Evolutionary conservation across 305 asterid species (phyloP), one percentile per base, ranked within the genome.

Genomic region (Withania somnifera): DNA sequence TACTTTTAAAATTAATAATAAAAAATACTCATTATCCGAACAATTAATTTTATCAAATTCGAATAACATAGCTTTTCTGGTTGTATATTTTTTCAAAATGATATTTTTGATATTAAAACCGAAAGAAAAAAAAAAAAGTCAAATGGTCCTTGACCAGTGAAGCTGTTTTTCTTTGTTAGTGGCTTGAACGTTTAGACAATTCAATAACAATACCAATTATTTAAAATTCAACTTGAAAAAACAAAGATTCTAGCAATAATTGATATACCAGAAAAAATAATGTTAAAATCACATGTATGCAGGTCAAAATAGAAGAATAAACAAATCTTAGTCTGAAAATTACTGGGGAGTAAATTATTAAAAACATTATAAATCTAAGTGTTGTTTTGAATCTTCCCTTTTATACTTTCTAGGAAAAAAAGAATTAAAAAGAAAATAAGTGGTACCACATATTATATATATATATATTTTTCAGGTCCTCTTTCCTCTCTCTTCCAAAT

Each of bases 401-500:
- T 82, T 47, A 36, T 2, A 8, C 28, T 19, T 51, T 51, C 22
- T 11, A 20, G 52, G 20, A 28, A 30, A 73, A 2, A 58, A 19
- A 52, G 0, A 34, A n/a, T 13, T 14, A 36, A 67, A 36, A 36
- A 26, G 0, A 19, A 34, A 82, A n/a, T n/a, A 52, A 71, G 19
- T 53, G 75, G 56, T 60, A 42, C 76, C 50, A 79, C 36, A 38
- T 15, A 45, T 68, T 19, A 11, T 19, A 20, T 5, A 1, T 66
- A 10, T 58, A 24, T 24, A 4, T 24, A 24, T 81, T 81, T 67
- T 30, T 20, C 56, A 52, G 24, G 80, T 24, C 42, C 19, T 36
- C 76, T 32, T 64, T 34, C 51, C 38, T 80, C 83, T 73, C 54
- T 45, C 79, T 68, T 69, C 78, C 53, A 69, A 69, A 69, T 69